Conservation (phyloP, 1,284 basidiomycete species). For the Lignosus rhinocerotis region DNA sequence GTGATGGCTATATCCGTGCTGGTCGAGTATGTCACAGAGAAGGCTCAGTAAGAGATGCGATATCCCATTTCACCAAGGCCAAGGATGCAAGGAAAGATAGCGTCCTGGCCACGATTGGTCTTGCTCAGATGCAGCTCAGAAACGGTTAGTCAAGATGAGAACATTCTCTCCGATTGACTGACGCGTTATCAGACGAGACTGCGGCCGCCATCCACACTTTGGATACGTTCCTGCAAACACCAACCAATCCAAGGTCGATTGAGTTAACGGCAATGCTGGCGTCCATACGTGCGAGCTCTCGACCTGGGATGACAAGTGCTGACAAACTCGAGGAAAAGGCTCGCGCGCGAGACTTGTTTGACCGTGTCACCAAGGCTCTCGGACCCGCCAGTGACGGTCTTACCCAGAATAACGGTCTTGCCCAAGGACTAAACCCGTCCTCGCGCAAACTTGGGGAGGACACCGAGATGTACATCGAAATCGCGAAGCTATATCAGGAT, state of each 20-base stretch:
- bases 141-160: conserved; percentile 53
- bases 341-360: conserved; percentile 80
- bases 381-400: conserved; percentile 52
- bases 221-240: conserved; percentile 71
- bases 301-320: conserved; percentile 73
- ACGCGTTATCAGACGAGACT: conserved; percentile 59
- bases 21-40: conserved; percentile 79
- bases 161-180: conserved; percentile 1
- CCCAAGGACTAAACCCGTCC: conserved; percentile 34
- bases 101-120: conserved; percentile 77
- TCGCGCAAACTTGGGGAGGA: conserved; percentile 70
- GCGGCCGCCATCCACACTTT: conserved; percentile 85
- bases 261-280: conserved; percentile 91
- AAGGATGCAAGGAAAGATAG: conserved; percentile 61
- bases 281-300: conserved; percentile 78
- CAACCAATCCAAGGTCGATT: conserved; percentile 61
- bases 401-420: conserved; percentile 35
- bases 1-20: conserved; percentile 78
- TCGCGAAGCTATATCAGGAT: conserved; percentile 84
- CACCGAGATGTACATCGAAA: conserved; percentile 82
- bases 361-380: conserved; percentile 70
- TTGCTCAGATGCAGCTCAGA: conserved; percentile 84
- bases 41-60: conserved; percentile 62
- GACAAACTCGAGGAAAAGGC: conserved; percentile 73
- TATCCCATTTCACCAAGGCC: conserved; percentile 75